Percentiles rank a stretch among this genome's conserved stretches.
These are phyloP conservation scores for Danielozyma ontarioensis DNA, from an alignment of 805 yeast genomes.

Conservation along the genomic window DNA sequence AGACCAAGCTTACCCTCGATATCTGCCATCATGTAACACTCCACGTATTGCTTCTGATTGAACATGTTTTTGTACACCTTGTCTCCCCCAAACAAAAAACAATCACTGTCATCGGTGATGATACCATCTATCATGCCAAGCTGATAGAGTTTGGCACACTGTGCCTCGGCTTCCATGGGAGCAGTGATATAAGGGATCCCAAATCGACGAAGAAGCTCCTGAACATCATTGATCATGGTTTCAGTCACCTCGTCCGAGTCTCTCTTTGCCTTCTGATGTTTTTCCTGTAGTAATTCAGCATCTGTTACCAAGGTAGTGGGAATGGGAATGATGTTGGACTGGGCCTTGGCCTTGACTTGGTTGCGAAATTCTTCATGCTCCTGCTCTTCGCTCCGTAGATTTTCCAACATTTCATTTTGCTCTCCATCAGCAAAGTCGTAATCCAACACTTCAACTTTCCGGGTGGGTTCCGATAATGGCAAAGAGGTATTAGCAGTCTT, in stretches of 20 bases:
- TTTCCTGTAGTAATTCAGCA: conserved; percentile 51
- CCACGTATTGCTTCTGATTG: conserved; percentile 88
- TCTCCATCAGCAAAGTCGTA: conserved; percentile 76
- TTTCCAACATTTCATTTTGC: conserved; percentile 59
- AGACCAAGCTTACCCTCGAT: conserved; percentile 64
- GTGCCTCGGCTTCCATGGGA: conserved; percentile 99
- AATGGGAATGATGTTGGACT: conserved; percentile 14
- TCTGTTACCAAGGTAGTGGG: conserved; percentile 35
- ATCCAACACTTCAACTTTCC: conserved; percentile 33
- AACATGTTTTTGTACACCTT: conserved; percentile 87
- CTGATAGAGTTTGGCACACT: conserved; percentile 76
- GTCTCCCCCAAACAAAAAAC: conserved; percentile 87
- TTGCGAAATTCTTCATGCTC: conserved; percentile 64
- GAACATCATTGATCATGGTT: conserved; percentile 84
- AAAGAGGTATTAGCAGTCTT: no score
- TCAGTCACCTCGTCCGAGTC: conserved; percentile 90
- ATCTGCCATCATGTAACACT: conserved; percentile 62
- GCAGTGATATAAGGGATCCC: conserved; percentile 95
- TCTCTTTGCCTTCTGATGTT: conserved; percentile 62
- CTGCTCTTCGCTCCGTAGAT: conserved; percentile 62
- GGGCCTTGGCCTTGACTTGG: conserved; percentile 17
- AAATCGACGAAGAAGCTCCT: conserved; percentile 77
- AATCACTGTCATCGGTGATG: conserved; percentile 96
- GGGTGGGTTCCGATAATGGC: neutral
- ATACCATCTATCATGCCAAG: conserved; percentile 86